Evolutionary conservation across 306 rosid genomes (phyloP), one percentile per base, ranked within the genome.

Genomic region (Astragalus membranaceus): DNA sequence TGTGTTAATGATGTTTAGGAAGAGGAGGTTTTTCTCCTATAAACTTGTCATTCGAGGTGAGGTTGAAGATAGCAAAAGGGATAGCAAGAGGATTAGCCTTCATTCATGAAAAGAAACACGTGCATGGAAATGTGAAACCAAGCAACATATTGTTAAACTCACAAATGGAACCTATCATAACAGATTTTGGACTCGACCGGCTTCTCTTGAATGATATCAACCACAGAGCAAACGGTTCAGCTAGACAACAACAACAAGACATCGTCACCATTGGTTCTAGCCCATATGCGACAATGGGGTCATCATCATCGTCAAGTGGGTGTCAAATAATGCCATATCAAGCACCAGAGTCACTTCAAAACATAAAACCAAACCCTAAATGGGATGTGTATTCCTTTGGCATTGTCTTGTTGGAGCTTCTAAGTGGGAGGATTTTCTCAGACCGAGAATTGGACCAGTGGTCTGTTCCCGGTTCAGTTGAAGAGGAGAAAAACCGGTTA

Each of bases 311-410:
- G 0, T 5, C 43, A 1, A 2, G 41, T 3, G 77, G 69, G 10
- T 26, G 56, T 5, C 73, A 67, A 1, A 5, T 39, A 29, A 63
- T 80, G 54, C 79, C 83, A 0, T 91, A 90, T 46, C 90, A 87
- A 64, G 92, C 99, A 3, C 99, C 96, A 0, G 99, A 94, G 60
- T 88, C 92, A 2, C 61, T 84, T 15, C 81, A 84, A 73, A 87
- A 76, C 75, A 35, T 80, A 7, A 88, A 86, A 64, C 79, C 97
- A 10, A 91, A 55, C 50, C 53, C 87, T 36, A 91, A 86, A 71
- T 83, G 88, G 96, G 99, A 94, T 11, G 97, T 88, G 84, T 91
- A 90, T 56, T 88, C 99, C 2, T 94, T 88, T 72, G 99, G 98
- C 1, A 26, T 94, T n/a, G 60, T 94, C 8, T 44, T 94, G 76